phyloP scores from a whole-genome alignment of 2,329 filamentous ascomycete genomes.

The Fusarium equiseti region DNA sequence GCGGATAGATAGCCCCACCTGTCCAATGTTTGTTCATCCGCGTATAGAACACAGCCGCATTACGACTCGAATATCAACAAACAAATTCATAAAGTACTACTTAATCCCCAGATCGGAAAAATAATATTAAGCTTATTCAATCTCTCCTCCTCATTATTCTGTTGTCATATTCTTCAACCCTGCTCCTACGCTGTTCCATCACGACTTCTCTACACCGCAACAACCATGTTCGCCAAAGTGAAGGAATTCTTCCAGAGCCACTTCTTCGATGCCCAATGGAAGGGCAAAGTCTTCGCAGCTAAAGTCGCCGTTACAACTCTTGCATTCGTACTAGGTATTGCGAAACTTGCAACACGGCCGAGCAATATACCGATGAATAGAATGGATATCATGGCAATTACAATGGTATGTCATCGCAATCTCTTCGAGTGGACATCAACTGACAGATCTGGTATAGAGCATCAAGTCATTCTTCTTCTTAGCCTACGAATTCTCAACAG shows the following conservation, averaged over 20 bases:
- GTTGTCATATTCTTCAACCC: rapidly evolving
- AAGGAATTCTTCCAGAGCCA: conserved; percentile 22
- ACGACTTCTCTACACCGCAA: background rate
- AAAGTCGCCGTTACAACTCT: background rate
- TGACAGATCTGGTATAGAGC: background rate
- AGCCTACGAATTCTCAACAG: conserved; percentile 28
- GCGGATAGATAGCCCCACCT: background rate
- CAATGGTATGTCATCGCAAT: conserved; percentile 25
- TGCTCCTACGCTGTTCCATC: background rate
- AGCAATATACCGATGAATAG: conserved; percentile 19
- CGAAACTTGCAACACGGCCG: conserved; percentile 29
- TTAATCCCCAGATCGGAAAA: background rate
- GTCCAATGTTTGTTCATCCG: background rate
- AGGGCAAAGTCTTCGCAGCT: conserved; percentile 22
- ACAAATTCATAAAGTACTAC: background rate
- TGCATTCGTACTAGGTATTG: conserved; percentile 18
- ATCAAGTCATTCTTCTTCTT: conserved; percentile 30
- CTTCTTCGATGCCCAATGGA: conserved; percentile 31
- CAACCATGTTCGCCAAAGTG: conserved; percentile 9
- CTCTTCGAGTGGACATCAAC: rapidly evolving
- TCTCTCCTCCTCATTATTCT: background rate
- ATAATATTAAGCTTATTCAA: background rate
- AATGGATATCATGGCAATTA: conserved; percentile 37
- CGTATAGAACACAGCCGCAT: background rate
- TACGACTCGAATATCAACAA: background rate